A percentile compares a stretch with the other conserved stretches of the same genome.
Conservation (phyloP, 257 asterid genomes). For the Solanum infundibuliforme region DNA sequence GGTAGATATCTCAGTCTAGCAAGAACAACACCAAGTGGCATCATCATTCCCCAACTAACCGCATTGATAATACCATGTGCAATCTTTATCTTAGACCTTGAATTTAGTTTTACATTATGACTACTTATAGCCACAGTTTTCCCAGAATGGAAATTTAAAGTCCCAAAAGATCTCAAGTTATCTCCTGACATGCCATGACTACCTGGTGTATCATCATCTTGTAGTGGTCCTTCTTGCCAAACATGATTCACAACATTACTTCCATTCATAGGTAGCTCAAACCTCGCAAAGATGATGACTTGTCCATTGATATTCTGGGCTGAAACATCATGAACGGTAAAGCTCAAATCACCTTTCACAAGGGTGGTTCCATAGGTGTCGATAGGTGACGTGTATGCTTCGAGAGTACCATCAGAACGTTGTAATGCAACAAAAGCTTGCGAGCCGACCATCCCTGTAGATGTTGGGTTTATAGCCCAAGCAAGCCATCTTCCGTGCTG, state of each 20-base stretch:
- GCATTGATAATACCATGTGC: background rate
- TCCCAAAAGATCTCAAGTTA: background rate
- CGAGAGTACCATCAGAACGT: background rate
- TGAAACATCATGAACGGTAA: background rate
- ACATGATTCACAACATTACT: background rate
- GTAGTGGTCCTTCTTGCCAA: background rate
- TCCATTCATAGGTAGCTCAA: background rate
- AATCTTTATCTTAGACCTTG: background rate
- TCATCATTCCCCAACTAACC: background rate
- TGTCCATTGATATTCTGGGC: background rate
- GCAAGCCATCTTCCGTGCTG: background rate
- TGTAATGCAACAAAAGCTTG: background rate
- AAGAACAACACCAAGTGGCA: too few species aligned
- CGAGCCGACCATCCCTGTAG: background rate
- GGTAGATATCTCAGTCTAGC: too few species aligned
- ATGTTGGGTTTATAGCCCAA: conserved; percentile 3
- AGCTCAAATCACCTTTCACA: background rate
- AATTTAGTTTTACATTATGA: background rate
- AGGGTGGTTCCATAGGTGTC: background rate
- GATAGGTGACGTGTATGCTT: background rate
- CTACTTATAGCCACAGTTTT: background rate
- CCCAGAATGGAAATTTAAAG: background rate
- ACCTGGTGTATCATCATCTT: background rate
- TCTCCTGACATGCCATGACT: background rate
- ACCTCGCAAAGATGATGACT: background rate